Evolutionary conservation across 768 basidiomycete genomes (phyloP).

Genomic region (Nevesoporus exiguus): DNA sequence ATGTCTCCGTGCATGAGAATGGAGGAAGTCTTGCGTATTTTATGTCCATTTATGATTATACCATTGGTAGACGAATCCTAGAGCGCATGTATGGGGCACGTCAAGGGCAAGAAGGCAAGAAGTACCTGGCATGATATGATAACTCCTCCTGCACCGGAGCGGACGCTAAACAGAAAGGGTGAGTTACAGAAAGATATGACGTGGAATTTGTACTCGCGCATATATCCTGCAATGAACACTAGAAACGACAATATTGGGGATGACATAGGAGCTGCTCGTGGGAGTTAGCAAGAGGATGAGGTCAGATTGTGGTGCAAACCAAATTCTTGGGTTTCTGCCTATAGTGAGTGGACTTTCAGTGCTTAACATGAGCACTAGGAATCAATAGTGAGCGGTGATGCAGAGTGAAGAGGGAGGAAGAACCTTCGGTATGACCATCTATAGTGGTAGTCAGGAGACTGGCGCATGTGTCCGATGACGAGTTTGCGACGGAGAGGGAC

Average conservation of each 20-base stretch:
- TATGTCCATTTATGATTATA: slow-evolving; percentile 63
- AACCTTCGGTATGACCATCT: slow-evolving; percentile 69
- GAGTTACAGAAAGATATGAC: neutral
- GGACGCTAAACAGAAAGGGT: slow-evolving; percentile 44
- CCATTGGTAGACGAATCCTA: slow-evolving; percentile 81
- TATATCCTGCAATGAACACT: slow-evolving; percentile 74
- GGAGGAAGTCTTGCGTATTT: slow-evolving; percentile 60
- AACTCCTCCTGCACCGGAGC: slow-evolving; percentile 64
- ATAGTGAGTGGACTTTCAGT: slow-evolving; percentile 63
- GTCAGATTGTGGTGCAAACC: slow-evolving; percentile 37
- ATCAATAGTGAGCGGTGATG: neutral
- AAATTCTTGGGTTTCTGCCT: slow-evolving; percentile 66
- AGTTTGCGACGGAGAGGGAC: slow-evolving; percentile 5
- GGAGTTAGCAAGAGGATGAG: neutral
- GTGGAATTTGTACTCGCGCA: slow-evolving; percentile 48
- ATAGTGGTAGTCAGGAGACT: slow-evolving; percentile 58
- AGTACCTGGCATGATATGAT: slow-evolving; percentile 76
- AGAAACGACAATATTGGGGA: slow-evolving; percentile 62
- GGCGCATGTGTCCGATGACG: slow-evolving; percentile 55
- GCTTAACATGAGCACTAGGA: slow-evolving; percentile 50
- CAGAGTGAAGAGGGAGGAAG: neutral
- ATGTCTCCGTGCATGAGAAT: slow-evolving; percentile 78
- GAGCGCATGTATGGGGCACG: neutral
- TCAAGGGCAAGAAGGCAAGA: neutral
- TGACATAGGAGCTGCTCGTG: slow-evolving; percentile 50